Evolutionary conservation across 495 filamentous ascomycete genomes (phyloP).

Genomic region (Neurospora sublineolata): DNA sequence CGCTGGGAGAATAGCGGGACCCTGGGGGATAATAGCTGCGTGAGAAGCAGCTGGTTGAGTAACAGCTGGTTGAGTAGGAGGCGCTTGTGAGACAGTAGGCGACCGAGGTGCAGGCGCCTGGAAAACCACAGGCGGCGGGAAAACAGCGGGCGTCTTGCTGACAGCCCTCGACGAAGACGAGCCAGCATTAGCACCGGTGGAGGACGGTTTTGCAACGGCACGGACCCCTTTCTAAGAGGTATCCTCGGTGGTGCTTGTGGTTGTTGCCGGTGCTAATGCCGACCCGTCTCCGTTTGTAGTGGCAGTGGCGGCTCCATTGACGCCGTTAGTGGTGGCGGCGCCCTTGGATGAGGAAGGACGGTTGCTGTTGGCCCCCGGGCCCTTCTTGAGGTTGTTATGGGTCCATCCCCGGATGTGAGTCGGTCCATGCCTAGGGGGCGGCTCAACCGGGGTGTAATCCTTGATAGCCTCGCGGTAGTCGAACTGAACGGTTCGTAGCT

Average conservation of each 20-base stretch:
- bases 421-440: slow-evolving; percentile 33
- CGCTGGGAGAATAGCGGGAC: not conserved
- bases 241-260: not conserved
- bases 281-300: not conserved
- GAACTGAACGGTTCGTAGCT: slow-evolving; percentile 36
- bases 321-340: not conserved
- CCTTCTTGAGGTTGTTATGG: slow-evolving; percentile 31
- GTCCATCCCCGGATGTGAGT: slow-evolving; percentile 39
- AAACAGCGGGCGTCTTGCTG: not conserved
- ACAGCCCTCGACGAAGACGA: not conserved
- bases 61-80: not conserved
- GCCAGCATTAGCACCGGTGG: not conserved
- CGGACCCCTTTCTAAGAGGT: not conserved
- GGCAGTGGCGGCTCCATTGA: not conserved
- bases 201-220: not conserved
- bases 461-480: slow-evolving; percentile 37
- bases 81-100: not conserved
- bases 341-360: not conserved
- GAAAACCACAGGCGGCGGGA: not conserved
- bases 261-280: not conserved
- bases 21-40: not conserved
- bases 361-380: not conserved
- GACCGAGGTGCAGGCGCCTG: not conserved
- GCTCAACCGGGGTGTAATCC: slow-evolving; percentile 32
- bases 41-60: not conserved